phyloP scores from a whole-genome alignment of 164 flowering plant species.

The Echeveria elegans region DNA sequence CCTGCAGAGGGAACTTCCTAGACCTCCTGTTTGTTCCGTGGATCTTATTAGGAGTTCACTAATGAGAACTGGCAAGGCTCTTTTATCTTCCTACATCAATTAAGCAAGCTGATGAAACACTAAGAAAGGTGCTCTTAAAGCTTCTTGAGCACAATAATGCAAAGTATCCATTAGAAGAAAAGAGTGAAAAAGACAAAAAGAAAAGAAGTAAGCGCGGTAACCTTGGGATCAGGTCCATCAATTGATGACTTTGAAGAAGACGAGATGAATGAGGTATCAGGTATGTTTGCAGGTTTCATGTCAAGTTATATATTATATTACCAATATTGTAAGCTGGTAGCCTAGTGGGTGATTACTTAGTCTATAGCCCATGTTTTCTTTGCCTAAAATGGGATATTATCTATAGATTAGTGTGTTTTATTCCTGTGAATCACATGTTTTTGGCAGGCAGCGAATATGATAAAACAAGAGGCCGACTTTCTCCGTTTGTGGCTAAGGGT shows the following conservation, averaged over 20 bases:
- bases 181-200: constrained; percentile 60
- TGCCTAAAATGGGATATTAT: too few species aligned
- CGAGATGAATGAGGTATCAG: constrained; percentile 72
- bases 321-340: too few species aligned
- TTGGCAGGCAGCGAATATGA: constrained; percentile 57
- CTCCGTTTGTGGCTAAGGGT: constrained; percentile 86
- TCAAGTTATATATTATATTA: too few species aligned
- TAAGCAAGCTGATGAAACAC: constrained; percentile 92
- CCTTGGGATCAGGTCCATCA: constrained; percentile 34
- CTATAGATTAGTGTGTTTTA: too few species aligned
- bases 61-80: constrained; percentile 73
- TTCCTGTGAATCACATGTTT: background rate
- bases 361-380: too few species aligned
- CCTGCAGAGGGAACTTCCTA: constrained; percentile 91
- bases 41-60: constrained; percentile 73
- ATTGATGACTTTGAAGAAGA: constrained; percentile 78
- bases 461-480: constrained; percentile 60
- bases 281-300: constrained; percentile 15
- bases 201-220: constrained; percentile 68
- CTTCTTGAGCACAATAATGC: constrained; percentile 93
- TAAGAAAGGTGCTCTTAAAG: constrained; percentile 69
- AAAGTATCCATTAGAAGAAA: constrained; percentile 85
- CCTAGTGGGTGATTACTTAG: background rate
- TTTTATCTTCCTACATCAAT: constrained; percentile 78
- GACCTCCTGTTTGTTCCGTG: constrained; percentile 82